Evolutionary conservation across 2,329 filamentous ascomycete genomes (phyloP).

Genomic region (Cytospora schulzeri): DNA sequence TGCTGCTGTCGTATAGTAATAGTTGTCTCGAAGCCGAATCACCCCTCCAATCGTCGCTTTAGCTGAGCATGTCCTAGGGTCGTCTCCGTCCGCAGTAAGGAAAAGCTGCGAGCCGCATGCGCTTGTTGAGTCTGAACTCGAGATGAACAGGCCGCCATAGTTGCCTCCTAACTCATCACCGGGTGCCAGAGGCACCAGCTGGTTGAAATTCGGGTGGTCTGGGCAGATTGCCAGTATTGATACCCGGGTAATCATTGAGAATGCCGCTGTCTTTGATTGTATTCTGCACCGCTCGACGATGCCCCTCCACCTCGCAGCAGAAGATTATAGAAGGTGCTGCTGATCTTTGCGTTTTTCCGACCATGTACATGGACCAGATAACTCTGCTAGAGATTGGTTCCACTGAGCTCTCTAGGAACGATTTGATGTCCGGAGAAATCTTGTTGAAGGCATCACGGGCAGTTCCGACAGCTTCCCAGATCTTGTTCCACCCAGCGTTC

Average conservation of each 20-base stretch:
- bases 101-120: conserved; percentile 9
- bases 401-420: neutral
- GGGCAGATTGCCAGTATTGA: conserved; percentile 10
- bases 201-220: conserved; percentile 1
- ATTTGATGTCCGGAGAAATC: conserved; percentile 3
- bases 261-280: neutral
- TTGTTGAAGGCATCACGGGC: conserved; percentile 1
- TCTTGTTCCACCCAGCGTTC: neutral
- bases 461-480: conserved; percentile 16
- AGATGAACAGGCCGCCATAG: neutral
- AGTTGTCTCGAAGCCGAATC: neutral
- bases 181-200: neutral
- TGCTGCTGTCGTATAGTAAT: conserved; percentile 14
- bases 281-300: neutral
- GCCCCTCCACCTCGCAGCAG: neutral
- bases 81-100: neutral
- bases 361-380: conserved; percentile 19
- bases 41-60: conserved; percentile 19
- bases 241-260: conserved; percentile 4
- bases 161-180: neutral
- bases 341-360: neutral
- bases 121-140: neutral
- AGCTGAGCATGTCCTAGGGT: neutral
- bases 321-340: conserved; percentile 16
- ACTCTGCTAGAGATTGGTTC: conserved; percentile 11